phyloP scores from a whole-genome alignment of 83 land plant genomes.

The Thuja plicata region DNA sequence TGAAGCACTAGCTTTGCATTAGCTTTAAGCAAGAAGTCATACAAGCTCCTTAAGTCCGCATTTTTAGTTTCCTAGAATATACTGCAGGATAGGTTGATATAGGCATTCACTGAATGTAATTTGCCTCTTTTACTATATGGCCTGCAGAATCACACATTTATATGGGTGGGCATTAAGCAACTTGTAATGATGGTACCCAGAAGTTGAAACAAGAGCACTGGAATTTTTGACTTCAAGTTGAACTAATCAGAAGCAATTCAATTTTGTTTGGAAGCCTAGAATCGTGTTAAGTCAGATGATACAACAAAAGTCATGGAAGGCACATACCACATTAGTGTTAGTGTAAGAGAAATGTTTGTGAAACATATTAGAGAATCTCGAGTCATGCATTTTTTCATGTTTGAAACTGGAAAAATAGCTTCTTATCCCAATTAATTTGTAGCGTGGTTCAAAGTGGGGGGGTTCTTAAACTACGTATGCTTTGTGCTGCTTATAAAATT shows the following conservation, averaged over 20 bases:
- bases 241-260: background rate
- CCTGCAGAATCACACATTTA: background rate
- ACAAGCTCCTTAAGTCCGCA: background rate
- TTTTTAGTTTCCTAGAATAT: background rate
- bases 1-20: background rate
- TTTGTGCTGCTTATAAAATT: no score
- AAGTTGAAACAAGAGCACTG: background rate
- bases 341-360: background rate
- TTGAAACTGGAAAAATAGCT: background rate
- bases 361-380: background rate
- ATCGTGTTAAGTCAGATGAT: background rate
- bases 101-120: background rate
- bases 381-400: background rate
- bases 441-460: no score
- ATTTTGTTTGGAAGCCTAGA: background rate
- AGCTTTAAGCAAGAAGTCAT: background rate
- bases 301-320: background rate
- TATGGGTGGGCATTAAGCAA: background rate
- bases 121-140: background rate
- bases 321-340: background rate
- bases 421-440: background rate
- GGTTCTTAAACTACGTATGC: no score
- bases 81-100: background rate
- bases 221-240: background rate
- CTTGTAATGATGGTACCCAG: background rate